A percentile compares a stretch with the other conserved stretches of the same genome.
Conservation (phyloP, 352 stramenopile genomes). For the Globisporangium iwayamae region DNA sequence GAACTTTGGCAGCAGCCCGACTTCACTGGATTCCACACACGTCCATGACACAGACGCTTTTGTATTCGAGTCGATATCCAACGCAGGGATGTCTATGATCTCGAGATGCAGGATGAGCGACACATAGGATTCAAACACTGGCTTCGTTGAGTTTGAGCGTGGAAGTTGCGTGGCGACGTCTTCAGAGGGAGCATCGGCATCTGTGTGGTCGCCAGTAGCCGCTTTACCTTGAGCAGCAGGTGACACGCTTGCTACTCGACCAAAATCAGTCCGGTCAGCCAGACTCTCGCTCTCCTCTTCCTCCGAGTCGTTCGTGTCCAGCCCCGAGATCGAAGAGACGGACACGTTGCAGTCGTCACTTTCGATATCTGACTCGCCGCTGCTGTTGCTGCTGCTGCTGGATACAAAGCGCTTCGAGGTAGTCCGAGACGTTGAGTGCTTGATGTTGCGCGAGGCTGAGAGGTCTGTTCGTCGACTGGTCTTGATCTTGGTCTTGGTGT, state of each 20-base stretch:
- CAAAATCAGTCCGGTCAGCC: background rate
- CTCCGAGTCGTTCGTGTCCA: background rate
- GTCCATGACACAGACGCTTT: slow-evolving; percentile 31
- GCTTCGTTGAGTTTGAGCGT: background rate
- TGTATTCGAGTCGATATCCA: slow-evolving; percentile 25
- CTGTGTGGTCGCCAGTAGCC: background rate
- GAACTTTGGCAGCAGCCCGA: slow-evolving; percentile 39
- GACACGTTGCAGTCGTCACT: background rate
- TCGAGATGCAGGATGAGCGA: slow-evolving; percentile 49
- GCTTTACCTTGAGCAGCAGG: background rate
- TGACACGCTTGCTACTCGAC: background rate
- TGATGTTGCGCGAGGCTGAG: background rate
- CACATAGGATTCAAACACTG: slow-evolving; percentile 12
- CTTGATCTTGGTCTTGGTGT: background rate
- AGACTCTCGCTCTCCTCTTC: background rate
- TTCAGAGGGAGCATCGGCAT: background rate
- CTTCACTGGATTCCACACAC: slow-evolving; percentile 42
- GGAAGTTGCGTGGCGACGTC: background rate
- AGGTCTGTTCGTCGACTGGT: background rate
- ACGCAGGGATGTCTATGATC: slow-evolving; percentile 32
- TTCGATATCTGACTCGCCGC: slow-evolving; percentile 4
- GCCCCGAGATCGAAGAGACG: background rate
- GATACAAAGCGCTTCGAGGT: background rate
- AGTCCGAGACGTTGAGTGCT: background rate
- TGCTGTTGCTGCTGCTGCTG: slow-evolving; percentile 22